Conservation (phyloP, 2,329 filamentous ascomycete genomes). For the Penicillium thymicola region DNA sequence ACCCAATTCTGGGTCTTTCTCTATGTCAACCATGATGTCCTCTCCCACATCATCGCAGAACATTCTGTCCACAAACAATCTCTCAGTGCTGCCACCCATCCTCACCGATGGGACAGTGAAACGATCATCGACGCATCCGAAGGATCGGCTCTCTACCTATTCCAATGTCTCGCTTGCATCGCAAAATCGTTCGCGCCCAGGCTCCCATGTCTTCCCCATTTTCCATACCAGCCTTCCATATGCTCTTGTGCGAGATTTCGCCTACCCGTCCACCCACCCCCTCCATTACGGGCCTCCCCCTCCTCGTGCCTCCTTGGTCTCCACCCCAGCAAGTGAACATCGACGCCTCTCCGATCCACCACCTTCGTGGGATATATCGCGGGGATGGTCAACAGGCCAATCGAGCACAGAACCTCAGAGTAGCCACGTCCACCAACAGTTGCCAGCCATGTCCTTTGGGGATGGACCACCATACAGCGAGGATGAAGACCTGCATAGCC, state of each 20-base stretch:
- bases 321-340: conserved; percentile 79
- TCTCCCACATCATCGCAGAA: conserved; percentile 32
- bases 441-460: conserved; percentile 78
- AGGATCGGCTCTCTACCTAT: conserved; percentile 79
- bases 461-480: conserved; percentile 93
- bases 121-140: conserved; percentile 73
- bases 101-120: conserved; percentile 53
- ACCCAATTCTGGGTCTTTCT: conserved; percentile 10
- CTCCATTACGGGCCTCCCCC: conserved; percentile 92
- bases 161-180: conserved; percentile 63
- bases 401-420: conserved; percentile 50
- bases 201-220: conserved; percentile 75
- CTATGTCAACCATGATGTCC: conserved; percentile 36
- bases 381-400: conserved; percentile 53
- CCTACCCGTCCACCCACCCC: conserved; percentile 77
- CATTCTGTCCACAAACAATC: conserved; percentile 25
- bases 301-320: conserved; percentile 67
- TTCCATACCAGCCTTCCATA: conserved; percentile 85
- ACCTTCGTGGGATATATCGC: conserved; percentile 68
- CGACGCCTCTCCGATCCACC: conserved; percentile 77
- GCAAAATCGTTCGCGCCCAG: conserved; percentile 66
- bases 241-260: conserved; percentile 92
- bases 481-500: conserved; percentile 90
- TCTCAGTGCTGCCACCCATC: conserved; percentile 45
- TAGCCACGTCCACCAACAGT: conserved; percentile 58